Evolutionary conservation across 2,329 filamentous ascomycete genomes (phyloP).

Genomic region (Helotiales sp.): DNA sequence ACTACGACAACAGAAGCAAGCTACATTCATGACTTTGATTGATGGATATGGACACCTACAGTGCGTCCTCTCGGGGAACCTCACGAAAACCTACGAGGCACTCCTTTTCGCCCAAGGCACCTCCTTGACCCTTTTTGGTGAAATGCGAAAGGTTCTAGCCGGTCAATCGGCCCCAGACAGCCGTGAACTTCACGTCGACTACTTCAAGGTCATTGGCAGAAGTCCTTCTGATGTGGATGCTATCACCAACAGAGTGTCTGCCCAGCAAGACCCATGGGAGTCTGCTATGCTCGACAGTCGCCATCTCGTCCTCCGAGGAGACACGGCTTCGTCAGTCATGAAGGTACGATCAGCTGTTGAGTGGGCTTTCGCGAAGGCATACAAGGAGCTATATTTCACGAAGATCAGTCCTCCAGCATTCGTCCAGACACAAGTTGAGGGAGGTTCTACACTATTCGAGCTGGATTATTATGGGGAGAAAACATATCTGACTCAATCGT

Average conservation of each 20-base stretch:
- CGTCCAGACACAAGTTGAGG: constrained; percentile 84
- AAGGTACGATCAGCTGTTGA: constrained; percentile 70
- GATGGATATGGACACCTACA: constrained; percentile 86
- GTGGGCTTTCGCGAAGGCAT: constrained; percentile 66
- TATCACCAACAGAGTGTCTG: constrained; percentile 70
- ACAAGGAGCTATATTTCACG: constrained; percentile 61
- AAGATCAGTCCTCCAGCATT: constrained; percentile 75
- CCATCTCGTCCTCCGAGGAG: constrained; percentile 69
- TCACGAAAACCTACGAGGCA: constrained; percentile 76
- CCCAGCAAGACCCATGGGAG: constrained; percentile 61
- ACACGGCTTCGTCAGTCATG: constrained; percentile 67
- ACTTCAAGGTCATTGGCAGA: constrained; percentile 66
- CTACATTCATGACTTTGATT: constrained; percentile 82
- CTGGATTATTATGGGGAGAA: constrained; percentile 70
- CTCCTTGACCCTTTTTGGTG: constrained; percentile 66
- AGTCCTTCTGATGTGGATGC: constrained; percentile 73
- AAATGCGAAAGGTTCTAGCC: constrained; percentile 65
- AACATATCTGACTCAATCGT: constrained; percentile 94
- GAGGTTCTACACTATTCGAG: constrained; percentile 62
- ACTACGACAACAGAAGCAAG: constrained; percentile 77
- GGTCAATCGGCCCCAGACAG: constrained; percentile 68
- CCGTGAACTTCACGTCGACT: constrained; percentile 72
- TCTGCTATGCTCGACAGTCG: constrained; percentile 58
- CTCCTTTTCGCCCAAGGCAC: constrained; percentile 71
- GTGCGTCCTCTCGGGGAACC: constrained; percentile 74